Conservation (phyloP, 805 yeast species). For the Starmerella roubikii region DNA sequence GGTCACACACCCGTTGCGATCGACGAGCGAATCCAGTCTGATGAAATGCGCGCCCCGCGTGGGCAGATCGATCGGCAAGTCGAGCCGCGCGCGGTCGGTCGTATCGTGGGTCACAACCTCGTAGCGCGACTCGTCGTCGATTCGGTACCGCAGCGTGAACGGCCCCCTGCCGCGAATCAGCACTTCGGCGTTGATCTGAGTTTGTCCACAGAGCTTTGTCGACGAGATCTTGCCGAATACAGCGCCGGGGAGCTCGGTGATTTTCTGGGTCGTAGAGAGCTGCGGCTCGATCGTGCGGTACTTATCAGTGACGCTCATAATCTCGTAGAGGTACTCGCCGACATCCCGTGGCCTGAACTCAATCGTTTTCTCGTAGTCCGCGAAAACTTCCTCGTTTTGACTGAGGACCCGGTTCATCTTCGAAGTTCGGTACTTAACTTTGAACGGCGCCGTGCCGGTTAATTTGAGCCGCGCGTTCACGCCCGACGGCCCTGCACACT, state of each 20-base stretch:
- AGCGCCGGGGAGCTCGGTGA: slow-evolving; percentile 30
- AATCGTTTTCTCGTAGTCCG: slow-evolving; percentile 29
- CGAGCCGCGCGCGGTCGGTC: slow-evolving; percentile 29
- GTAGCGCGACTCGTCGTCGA: slow-evolving; percentile 23
- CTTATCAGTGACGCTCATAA: slow-evolving; percentile 42
- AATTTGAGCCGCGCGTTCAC: slow-evolving; percentile 54
- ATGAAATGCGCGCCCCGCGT: slow-evolving; percentile 73
- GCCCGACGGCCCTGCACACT: slow-evolving; percentile 89
- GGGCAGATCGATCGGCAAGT: slow-evolving; percentile 3
- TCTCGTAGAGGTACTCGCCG: slow-evolving; percentile 67
- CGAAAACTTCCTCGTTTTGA: slow-evolving; percentile 3
- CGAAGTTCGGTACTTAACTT: slow-evolving; percentile 43
- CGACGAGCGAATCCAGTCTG: slow-evolving; percentile 50
- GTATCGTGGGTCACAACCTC: slow-evolving; percentile 2
- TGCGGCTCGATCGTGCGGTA: slow-evolving; percentile 30
- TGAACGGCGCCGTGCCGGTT: slow-evolving; percentile 70
- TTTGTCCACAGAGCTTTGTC: slow-evolving; percentile 10
- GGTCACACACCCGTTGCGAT: slow-evolving; percentile 69
- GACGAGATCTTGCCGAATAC: slow-evolving; percentile 21
- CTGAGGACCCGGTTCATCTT: slow-evolving; percentile 25
- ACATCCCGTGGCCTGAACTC: slow-evolving; percentile 65
- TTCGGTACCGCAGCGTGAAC: slow-evolving; percentile 52
- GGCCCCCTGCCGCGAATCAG: slow-evolving; percentile 70
- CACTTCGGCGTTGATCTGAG: slow-evolving; percentile 35
- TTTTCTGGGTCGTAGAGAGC: slow-evolving; percentile 22